Evolutionary conservation across 108 stramenopile genomes (phyloP).

Genomic region (Parietichytrium sp.): DNA sequence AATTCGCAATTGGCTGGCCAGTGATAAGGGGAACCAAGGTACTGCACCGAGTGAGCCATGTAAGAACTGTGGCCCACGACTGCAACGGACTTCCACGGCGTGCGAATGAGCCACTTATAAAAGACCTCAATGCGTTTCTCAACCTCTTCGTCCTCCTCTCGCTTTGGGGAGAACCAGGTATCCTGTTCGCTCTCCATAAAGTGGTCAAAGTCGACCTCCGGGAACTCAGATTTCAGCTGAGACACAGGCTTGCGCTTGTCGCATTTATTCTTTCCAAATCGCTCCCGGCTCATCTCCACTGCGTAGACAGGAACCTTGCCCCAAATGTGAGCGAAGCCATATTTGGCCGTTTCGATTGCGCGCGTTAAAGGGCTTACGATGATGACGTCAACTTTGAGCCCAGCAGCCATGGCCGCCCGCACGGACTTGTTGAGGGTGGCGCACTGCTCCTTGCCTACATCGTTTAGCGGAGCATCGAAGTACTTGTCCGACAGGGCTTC

Average conservation of each 20-base stretch:
- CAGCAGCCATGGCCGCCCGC: background rate
- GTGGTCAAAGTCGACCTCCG: constrained; percentile 33
- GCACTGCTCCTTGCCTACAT: background rate
- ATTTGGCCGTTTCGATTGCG: constrained; percentile 20
- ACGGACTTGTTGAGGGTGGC: background rate
- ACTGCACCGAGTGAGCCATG: constrained; percentile 4
- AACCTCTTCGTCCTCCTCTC: constrained; percentile 1
- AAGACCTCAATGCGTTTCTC: constrained; percentile 28
- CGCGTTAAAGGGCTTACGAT: constrained; percentile 19
- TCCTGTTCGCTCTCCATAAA: constrained; percentile 23
- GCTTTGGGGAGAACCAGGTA: background rate
- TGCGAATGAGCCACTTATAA: constrained; percentile 23
- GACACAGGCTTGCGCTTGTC: background rate
- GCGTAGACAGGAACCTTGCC: constrained; percentile 19
- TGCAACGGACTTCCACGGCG: background rate
- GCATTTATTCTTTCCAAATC: constrained; percentile 31
- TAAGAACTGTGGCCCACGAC: background rate
- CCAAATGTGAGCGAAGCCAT: background rate
- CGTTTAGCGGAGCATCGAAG: background rate
- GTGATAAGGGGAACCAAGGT: constrained; percentile 10
- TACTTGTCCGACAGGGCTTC: background rate
- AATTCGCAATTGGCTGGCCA: constrained; percentile 5
- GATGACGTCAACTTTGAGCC: constrained; percentile 1
- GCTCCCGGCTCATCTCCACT: constrained; percentile 27
- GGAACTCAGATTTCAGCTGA: background rate